Evolutionary conservation across 805 yeast genomes (phyloP), one percentile per base, ranked within the genome.

Genomic region (Hemisphaericaspora nanyangensis): DNA sequence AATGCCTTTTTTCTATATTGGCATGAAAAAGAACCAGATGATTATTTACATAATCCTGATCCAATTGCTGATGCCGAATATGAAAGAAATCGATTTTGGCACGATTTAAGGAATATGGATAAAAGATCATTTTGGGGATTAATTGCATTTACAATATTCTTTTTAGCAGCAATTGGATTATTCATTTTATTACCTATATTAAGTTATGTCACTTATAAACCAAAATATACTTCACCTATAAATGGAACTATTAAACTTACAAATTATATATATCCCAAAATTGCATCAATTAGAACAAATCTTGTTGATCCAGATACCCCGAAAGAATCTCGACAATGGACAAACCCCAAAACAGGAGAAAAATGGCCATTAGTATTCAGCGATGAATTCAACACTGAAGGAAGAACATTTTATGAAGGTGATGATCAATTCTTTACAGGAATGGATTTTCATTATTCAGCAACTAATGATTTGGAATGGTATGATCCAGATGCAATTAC

Each of bases 11-110:
- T 98, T 1, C 67, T 91, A 42, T 82, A 77, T 50, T 79, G 91
- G 47, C 96, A 91, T 43, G 98, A 91, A 51, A 87, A 87, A 62
- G 99, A 91, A 62, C 84, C 85, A 7, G 99, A 91, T 65, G 99
- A 91, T 61, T 90, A 87, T 56, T 59, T 93, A 48, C 98, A 91
- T 63, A 93, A 91, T 62, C 98, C 98, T 2, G 96, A 91, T 60
- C 96, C 96, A 8, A 82, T 89, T 28, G 85, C 80, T 34, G 99
- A 93, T 58, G 95, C 95, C 17, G 78, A 81, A 43, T 79, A 82
- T 52, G 95, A 88, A 50, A 82, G 78, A 46, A 77, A 81, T 55
- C 67, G 88, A 49, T 78, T 85, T 52, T 50, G 65, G 43, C 55
- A 78, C 38, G 93, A 85, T 61, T 59, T 85, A 46, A 83, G 78